Evolutionary conservation across 23 red algal species (phyloP), one percentile per base, ranked within the genome.

Genomic region (Gracilaria gracilis): DNA sequence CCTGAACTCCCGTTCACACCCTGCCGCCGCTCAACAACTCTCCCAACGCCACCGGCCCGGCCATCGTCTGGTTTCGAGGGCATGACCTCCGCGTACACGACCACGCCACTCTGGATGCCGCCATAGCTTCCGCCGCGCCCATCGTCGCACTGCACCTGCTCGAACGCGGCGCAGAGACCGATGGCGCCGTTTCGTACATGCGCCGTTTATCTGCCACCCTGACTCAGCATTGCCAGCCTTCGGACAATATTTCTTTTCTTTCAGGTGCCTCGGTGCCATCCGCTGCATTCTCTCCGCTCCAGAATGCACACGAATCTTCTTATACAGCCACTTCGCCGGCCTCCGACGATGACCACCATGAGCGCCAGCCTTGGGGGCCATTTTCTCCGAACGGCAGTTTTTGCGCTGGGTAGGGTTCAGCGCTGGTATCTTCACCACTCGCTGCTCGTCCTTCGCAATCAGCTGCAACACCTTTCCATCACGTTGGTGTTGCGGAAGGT

Each of bases 41-140:
- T 42, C 65, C 65, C 14, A 36, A 16, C 65, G 7, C 16, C 34
- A 11, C 0, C 67, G 67, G 35, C 16, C 67, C 67, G 16, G 21
- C 38, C 20, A 4, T 99, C 35, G 93, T 99, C 38, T 99, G 97
- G 97, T 99, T 95, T 59, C 89, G 97, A 0, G 97, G 97, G 14
- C 97, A 99, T 37, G 97, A 99, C 75, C 93, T 99, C 50, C 89
- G 97, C 29, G 66, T 96, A 2, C 88, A 93, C 40, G 97, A 99
- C 50, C 93, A 94, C 40, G 83, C 89, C n/a, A 90, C 97, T 11
- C 66, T 99, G 48, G 94, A 95, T 50, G 94, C 97, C 24, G 92
- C 93, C 21, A 59, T 89, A 27, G 57, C 86, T 58, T 70, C 91
- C 9, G 58, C 82, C 44, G 82, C 74, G 24, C 83, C 82, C 15